phyloP scores from a whole-genome alignment of 169 alveolate species.

The Babesia ovata region DNA sequence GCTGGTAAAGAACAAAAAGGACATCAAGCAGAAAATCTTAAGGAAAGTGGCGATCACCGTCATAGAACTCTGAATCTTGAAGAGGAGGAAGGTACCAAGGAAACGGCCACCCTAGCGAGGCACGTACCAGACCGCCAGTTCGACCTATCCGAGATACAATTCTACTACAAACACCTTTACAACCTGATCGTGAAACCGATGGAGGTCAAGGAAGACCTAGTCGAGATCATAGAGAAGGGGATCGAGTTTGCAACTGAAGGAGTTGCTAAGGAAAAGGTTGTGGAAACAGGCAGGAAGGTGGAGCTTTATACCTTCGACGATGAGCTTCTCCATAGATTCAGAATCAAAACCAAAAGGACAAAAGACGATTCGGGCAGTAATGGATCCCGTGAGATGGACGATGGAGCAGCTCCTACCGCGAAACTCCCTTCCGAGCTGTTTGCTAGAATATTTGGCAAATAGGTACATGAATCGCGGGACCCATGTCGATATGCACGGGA shows the following conservation, averaged over 20 bases:
- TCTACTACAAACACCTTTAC: constrained; percentile 37
- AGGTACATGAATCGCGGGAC: neutral
- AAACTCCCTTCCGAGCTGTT: constrained; percentile 26
- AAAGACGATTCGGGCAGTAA: neutral
- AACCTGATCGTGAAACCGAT: constrained; percentile 43
- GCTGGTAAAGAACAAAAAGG: neutral
- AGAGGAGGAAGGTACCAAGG: neutral
- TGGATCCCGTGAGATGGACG: neutral
- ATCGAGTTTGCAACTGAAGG: constrained; percentile 34
- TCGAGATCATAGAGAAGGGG: constrained; percentile 39
- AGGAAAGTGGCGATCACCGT: too few species aligned
- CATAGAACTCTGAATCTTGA: neutral
- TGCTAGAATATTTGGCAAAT: constrained; percentile 30
- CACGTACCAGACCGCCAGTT: constrained; percentile 50
- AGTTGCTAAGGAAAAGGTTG: constrained; percentile 1
- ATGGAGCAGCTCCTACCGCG: neutral
- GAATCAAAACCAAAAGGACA: constrained; percentile 4
- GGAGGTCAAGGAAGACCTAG: constrained; percentile 33
- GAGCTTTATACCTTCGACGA: constrained; percentile 32
- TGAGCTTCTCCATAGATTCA: constrained; percentile 44
- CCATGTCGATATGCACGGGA: too few species aligned
- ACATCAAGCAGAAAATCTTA: neutral
- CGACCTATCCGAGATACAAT: constrained; percentile 41
- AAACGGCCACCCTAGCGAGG: neutral
- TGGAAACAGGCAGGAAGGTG: constrained; percentile 37